Evolutionary conservation across 306 rosid genomes (phyloP).

Genomic region (Trichosanthes cucumerina): DNA sequence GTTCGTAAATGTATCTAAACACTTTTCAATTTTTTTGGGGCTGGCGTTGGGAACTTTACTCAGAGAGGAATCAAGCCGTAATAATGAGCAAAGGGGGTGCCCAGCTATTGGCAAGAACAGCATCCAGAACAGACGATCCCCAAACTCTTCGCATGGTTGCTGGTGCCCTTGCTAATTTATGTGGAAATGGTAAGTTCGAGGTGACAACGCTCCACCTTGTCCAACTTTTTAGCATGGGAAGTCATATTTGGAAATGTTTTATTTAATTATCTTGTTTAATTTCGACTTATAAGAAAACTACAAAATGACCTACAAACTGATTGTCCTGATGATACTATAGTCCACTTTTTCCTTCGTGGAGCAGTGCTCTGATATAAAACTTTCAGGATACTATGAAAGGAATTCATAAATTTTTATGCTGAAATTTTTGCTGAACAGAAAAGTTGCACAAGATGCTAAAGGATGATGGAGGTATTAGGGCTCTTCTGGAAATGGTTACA

Average conservation of each 20-base stretch:
- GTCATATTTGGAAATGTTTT: neutral
- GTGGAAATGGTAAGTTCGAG: slow-evolving; percentile 50
- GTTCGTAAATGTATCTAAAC: neutral
- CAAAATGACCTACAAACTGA: neutral
- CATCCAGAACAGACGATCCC: slow-evolving; percentile 41
- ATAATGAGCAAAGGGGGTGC: slow-evolving; percentile 58
- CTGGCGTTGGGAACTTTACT: slow-evolving; percentile 8
- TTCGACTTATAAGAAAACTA: neutral
- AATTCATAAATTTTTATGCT: neutral
- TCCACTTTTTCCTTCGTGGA: neutral
- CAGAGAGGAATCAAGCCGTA: slow-evolving; percentile 48
- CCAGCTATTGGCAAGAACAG: slow-evolving; percentile 35
- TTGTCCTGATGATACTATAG: neutral
- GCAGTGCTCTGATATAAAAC: neutral
- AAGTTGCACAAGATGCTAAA: slow-evolving; percentile 37
- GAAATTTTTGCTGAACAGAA: slow-evolving; percentile 26
- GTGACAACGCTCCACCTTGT: neutral
- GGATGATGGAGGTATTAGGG: slow-evolving; percentile 55
- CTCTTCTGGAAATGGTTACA: slow-evolving; percentile 47
- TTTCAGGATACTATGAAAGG: neutral
- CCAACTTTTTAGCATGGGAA: neutral
- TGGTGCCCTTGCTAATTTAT: slow-evolving; percentile 69
- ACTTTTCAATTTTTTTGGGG: slow-evolving; percentile 1
- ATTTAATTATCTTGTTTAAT: neutral
- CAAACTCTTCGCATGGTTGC: slow-evolving; percentile 70